A percentile compares a stretch with the other conserved stretches of the same genome.
These are phyloP conservation scores for Coemansia sp. DNA, from an alignment of 192 early-diverging fungal genomes.

Conservation along the genomic window DNA sequence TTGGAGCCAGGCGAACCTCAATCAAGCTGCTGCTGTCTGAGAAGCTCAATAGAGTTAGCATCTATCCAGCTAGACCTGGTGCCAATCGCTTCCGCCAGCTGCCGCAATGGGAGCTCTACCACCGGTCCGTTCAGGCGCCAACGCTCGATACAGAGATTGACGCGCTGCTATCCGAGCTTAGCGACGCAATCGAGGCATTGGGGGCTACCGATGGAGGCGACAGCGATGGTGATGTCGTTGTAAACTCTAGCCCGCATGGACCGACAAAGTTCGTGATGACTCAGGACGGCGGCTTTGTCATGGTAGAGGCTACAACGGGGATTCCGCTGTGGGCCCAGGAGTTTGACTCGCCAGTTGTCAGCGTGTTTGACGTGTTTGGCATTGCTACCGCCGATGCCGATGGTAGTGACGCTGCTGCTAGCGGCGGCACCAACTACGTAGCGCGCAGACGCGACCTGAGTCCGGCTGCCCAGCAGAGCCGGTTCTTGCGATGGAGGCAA, in stretches of 20 bases:
- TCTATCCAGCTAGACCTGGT: constrained; percentile 20
- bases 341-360: constrained; percentile 59
- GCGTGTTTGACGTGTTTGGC: constrained; percentile 62
- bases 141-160: constrained; percentile 42
- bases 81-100: constrained; percentile 2
- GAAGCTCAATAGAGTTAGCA: constrained; percentile 38
- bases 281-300: constrained; percentile 46
- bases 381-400: constrained; percentile 30
- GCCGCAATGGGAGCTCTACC: constrained; percentile 52
- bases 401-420: neutral
- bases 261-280: constrained; percentile 51
- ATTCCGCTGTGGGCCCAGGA: constrained; percentile 60
- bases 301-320: constrained; percentile 44
- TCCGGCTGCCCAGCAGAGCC: constrained; percentile 31
- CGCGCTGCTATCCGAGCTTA: constrained; percentile 40
- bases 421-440: constrained; percentile 25
- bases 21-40: constrained; percentile 42
- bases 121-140: constrained; percentile 36
- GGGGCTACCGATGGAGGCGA: constrained; percentile 28
- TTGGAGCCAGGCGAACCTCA: constrained; percentile 7
- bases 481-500: constrained; percentile 32
- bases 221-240: constrained; percentile 14
- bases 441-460: constrained; percentile 40
- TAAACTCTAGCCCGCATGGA: constrained; percentile 11
- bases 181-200: constrained; percentile 66